These are phyloP conservation scores for Backusella tarrabulga DNA, from an alignment of 192 early-diverging fungal species.

Conservation along the genomic window DNA sequence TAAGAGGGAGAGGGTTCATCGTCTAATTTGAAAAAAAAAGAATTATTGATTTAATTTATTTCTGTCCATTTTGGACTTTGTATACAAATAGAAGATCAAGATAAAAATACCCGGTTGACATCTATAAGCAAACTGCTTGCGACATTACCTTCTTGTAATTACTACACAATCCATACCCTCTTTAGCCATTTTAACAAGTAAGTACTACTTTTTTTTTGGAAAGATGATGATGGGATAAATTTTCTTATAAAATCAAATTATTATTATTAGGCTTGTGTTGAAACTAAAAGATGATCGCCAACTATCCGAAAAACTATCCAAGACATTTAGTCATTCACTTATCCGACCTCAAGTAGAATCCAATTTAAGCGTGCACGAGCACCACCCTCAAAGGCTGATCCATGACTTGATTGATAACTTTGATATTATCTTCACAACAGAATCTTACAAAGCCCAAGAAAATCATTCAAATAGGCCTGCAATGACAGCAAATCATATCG, in stretches of 20 bases:
- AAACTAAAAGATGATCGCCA: conserved; percentile 19
- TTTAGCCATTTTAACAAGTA: conserved; percentile 34
- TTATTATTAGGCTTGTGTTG: background rate
- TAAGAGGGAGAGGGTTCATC: background rate
- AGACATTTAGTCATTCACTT: conserved; percentile 46
- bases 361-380: conserved; percentile 44
- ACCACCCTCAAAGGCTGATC: conserved; percentile 49
- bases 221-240: background rate
- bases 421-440: conserved; percentile 39
- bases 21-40: background rate
- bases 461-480: conserved; percentile 15
- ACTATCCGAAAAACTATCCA: conserved; percentile 33
- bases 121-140: conserved; percentile 49
- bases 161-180: conserved; percentile 45
- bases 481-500: background rate
- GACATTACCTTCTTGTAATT: conserved; percentile 46
- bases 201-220: background rate
- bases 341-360: conserved; percentile 47
- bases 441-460: conserved; percentile 19
- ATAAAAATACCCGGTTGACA: conserved; percentile 34
- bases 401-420: conserved; percentile 46
- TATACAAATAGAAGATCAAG: conserved; percentile 19
- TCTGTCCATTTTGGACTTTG: background rate
- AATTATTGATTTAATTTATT: background rate
- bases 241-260: background rate